Base-by-base conservation (phyloP, 495 filamentous ascomycete genomes). In the Neurospora cerealis region DNA sequence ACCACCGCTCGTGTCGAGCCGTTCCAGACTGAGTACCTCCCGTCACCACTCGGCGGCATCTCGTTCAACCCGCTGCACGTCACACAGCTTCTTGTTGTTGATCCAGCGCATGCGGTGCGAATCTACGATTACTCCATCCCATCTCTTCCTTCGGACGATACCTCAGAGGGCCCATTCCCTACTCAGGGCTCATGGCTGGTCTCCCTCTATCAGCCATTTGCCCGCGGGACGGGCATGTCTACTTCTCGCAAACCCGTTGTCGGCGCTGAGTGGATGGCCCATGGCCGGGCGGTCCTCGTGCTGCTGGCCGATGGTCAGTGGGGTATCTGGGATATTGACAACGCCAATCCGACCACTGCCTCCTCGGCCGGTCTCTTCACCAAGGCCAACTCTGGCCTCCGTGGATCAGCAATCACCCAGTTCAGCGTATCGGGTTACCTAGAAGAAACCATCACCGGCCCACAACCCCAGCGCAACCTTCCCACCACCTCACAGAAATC, bases 291-390 rank as follows among this genome's bases (percentile, higher is more conserved):
- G 15, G 86, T 97, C 44, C 83, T 97, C 75, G 88, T 89, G 5
- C 85, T 98, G 9, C 86, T 95, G 15, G 88, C 87, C 6, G 93
- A 97, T 80, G 95, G 94, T 0, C 91, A 96, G 83, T 98, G 95
- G 95, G 95, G 93, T 5, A 89, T 98, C 37, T 98, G 95, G 94
- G 93, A 96, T 82, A 85, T 95, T 39, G 90, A 93, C 77, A 90
- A 91, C 2, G 86, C 88, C 46, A 74, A 91, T 85, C 79, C 83
- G 19, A 69, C 78, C 0, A 72, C 74, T 3, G 48, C 78, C 73
- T 83, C 80, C 8, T 84, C 86, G 66, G 82, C 78, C 79, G 84
- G 75, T 36, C 81, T 92, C 40, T 87, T 91, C 70, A 88, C 88
- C 69, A 89, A 89, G 76, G 85, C 89, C 1, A 81, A 73, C 44